phyloP scores from a whole-genome alignment of 306 rosid genomes.

The Medicago lupulina region DNA sequence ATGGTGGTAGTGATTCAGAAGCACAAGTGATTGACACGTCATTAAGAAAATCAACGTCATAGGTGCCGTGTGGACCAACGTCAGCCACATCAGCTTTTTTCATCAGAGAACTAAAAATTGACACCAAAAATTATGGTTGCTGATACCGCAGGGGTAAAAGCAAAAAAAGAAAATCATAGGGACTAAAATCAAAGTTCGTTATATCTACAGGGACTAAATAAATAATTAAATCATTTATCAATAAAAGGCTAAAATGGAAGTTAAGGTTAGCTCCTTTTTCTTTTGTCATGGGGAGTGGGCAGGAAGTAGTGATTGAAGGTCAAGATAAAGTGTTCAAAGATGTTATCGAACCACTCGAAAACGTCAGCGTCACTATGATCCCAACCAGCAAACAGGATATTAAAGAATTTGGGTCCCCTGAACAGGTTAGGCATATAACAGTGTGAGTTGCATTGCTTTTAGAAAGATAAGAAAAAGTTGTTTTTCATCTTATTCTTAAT shows the following conservation, averaged over 20 bases:
- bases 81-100: too few species aligned
- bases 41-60: too few species aligned
- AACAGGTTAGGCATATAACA: conserved; percentile 58
- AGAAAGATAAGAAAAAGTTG: neutral
- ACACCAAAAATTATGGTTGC: too few species aligned
- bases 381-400: conserved; percentile 80
- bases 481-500: conserved; percentile 16
- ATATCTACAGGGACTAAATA: neutral
- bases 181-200: neutral
- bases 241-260: conserved; percentile 29
- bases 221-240: conserved; percentile 15
- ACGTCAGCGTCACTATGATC: conserved; percentile 72
- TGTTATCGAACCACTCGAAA: conserved; percentile 92
- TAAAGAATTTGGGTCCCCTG: conserved; percentile 84
- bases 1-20: too few species aligned
- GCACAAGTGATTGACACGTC: too few species aligned
- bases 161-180: neutral
- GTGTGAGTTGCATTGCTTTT: conserved; percentile 8
- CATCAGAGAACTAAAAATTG: too few species aligned
- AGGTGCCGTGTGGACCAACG: too few species aligned
- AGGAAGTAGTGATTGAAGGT: conserved; percentile 88
- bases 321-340: conserved; percentile 99
- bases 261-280: conserved; percentile 42
- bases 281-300: conserved; percentile 51
- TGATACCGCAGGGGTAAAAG: too few species aligned